Percentiles rank a stretch among this genome's conserved stretches.
These are phyloP conservation scores for Agaricus blazei DNA, from an alignment of 768 basidiomycete species.

Conservation along the genomic window DNA sequence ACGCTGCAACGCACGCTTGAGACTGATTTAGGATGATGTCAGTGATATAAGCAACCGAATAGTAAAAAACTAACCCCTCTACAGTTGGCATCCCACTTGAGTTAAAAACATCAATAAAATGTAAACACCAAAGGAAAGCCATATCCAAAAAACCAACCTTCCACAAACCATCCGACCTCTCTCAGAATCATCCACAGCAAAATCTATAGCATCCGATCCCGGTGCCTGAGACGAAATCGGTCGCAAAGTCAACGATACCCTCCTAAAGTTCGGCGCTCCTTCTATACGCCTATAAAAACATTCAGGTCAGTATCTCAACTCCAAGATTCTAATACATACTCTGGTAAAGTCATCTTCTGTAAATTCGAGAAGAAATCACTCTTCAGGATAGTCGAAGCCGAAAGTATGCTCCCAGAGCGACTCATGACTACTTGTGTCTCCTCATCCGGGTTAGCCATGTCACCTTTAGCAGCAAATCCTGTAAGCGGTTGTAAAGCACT, in stretches of 20 bases:
- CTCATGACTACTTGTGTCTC: slow-evolving; percentile 81
- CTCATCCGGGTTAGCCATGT: slow-evolving; percentile 85
- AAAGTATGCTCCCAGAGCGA: slow-evolving; percentile 81
- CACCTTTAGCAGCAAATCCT: slow-evolving; percentile 58
- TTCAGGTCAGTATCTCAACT: neutral
- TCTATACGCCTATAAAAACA: slow-evolving; percentile 61
- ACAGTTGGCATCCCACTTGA: slow-evolving; percentile 91
- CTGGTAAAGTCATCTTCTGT: slow-evolving; percentile 95
- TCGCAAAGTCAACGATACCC: slow-evolving; percentile 60
- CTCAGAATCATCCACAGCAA: slow-evolving; percentile 28
- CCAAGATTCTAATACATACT: slow-evolving; percentile 39
- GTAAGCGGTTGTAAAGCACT: slow-evolving; percentile 80
- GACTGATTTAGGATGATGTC: slow-evolving; percentile 31
- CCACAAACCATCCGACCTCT: slow-evolving; percentile 69
- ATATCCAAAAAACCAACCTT: slow-evolving; percentile 37
- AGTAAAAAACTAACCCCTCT: slow-evolving; percentile 52
- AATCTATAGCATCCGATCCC: slow-evolving; percentile 28
- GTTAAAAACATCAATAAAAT: slow-evolving; percentile 1
- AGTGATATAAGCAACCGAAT: neutral
- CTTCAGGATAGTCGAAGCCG: slow-evolving; percentile 91
- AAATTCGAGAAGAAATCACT: slow-evolving; percentile 91
- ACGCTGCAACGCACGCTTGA: slow-evolving; percentile 71
- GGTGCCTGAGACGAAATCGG: slow-evolving; percentile 22
- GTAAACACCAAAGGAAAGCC: neutral
- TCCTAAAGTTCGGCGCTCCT: slow-evolving; percentile 91